Evolutionary conservation across 169 alveolate species (phyloP), one percentile per base, ranked within the genome.

Genomic region (Plasmodium yoelii): DNA sequence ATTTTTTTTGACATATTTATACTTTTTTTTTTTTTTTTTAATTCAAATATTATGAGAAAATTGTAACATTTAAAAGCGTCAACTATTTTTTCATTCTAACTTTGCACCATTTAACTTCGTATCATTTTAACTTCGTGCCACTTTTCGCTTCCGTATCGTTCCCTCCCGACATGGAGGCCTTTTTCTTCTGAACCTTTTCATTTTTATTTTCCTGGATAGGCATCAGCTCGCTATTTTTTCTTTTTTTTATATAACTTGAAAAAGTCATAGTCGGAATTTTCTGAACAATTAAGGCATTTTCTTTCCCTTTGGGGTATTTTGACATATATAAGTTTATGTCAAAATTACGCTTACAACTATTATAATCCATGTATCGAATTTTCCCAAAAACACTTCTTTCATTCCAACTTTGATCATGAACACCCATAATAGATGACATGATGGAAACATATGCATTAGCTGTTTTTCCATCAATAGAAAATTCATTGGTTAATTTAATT

Each of bases 381-480:
- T 92, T 93, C 3, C 97, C 96, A 53, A 93, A 93, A 34, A 95
- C 47, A 24, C 68, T 80, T 69, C 96, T 75, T 74, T 94, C 96
- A 22, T 93, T 91, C 95, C 95, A 93, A 15, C 95, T 93, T 82
- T 92, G 94, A 56, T 94, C 96, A 73, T 67, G 94, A 47, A 93
- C 91, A 10, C 96, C 97, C 69, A 91, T 92, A 39, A 95, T 88
- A 42, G 95, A 88, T 95, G 95, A 93, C 93, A 94, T 93, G 44
- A 94, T 93, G 19, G 95, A 94, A 5, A 88, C 94, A 59, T 91
- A 91, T 1, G 96, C 97, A 73, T 92, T 90, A 34, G 97, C 94
- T 44, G 93, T 95, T 9, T 94, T 92, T 46, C 93, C 94, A 87
- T 92, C 94, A 47, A 92, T 57, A 22, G 92, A 70, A 84, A 88